A percentile compares a stretch with the other conserved stretches of the same genome.
Conservation (phyloP, 2,329 filamentous ascomycete species). For the Colletotrichum tanaceti region DNA sequence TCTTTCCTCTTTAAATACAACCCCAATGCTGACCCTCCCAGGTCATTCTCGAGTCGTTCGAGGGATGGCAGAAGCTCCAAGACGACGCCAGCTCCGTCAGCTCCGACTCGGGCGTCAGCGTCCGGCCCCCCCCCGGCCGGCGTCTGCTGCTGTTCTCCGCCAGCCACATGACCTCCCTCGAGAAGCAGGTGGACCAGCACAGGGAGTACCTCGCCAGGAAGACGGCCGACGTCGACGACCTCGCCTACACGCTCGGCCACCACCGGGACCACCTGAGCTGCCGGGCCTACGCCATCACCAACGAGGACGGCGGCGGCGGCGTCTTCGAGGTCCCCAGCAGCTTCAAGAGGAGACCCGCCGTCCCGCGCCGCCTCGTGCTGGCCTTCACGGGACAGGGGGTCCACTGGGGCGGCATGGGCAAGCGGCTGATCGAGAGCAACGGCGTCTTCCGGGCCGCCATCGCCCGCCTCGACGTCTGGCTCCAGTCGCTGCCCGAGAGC, state of each 20-base stretch:
- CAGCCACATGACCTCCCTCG: conserved; percentile 12
- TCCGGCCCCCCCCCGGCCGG: conserved; percentile 1
- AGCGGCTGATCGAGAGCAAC: conserved; percentile 26
- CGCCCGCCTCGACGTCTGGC: conserved; percentile 35
- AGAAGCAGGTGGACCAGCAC: conserved; percentile 37
- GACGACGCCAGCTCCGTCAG: conserved; percentile 30
- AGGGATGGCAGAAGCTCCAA: conserved; percentile 25
- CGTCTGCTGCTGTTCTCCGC: conserved; percentile 35
- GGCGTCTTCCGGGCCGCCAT: conserved; percentile 35
- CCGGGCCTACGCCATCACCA: conserved; percentile 44
- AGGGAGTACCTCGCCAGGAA: conserved; percentile 42
- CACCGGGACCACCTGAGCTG: conserved; percentile 46
- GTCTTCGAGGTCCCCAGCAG: conserved; percentile 36
- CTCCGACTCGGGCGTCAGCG: conserved; percentile 28
- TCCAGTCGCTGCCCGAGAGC: conserved; percentile 26
- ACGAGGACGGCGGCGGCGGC: conserved; percentile 37
- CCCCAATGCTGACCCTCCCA: not conserved
- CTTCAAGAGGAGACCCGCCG: conserved; percentile 35
- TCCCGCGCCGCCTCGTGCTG: conserved; percentile 30
- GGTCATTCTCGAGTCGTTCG: conserved; percentile 34
- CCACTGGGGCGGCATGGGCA: conserved; percentile 41
- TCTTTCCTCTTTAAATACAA: too few relatives aligned
- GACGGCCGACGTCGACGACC: conserved; percentile 38
- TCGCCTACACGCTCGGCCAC: conserved; percentile 48
- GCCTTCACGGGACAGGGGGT: conserved; percentile 42